Evolutionary conservation across 139 green algal species (phyloP).

Genomic region (Desmodesmus armatus): DNA sequence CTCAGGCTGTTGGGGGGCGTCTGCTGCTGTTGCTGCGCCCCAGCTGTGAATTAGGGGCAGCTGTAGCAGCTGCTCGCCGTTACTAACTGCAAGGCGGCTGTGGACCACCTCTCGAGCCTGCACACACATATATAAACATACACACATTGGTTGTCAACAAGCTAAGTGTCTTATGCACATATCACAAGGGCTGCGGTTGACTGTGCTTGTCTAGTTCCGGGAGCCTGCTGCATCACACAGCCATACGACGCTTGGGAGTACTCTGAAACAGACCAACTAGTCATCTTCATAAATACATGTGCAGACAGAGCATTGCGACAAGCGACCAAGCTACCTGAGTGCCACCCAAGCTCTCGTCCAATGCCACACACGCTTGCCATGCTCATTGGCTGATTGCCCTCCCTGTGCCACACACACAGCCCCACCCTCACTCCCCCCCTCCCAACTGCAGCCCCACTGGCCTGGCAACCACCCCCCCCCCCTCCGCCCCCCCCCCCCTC

Average conservation of each 20-base stretch:
- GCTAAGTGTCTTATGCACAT: no score
- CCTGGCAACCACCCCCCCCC: background rate
- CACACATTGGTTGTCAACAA: background rate
- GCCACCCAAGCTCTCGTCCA: background rate
- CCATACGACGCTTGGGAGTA: no score
- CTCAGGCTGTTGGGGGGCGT: background rate
- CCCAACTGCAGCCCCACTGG: background rate
- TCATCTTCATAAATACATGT: background rate
- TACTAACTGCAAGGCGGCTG: background rate
- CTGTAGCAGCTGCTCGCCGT: slow-evolving; percentile 1
- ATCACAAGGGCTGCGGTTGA: no score
- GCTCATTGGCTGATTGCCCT: background rate
- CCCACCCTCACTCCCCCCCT: background rate
- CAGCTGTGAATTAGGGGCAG: slow-evolving; percentile 26
- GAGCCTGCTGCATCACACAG: no score
- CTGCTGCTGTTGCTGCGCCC: background rate
- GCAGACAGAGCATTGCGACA: no score
- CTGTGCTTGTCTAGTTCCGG: no score
- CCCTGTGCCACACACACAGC: background rate
- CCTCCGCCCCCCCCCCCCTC: background rate
- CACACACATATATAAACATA: background rate
- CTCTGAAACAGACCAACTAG: background rate
- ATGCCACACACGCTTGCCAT: background rate
- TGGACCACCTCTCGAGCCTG: slow-evolving; percentile 6
- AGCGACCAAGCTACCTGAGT: background rate